phyloP scores from a whole-genome alignment of 2,329 filamentous ascomycete genomes.

The Epichloe brachyelytri region DNA sequence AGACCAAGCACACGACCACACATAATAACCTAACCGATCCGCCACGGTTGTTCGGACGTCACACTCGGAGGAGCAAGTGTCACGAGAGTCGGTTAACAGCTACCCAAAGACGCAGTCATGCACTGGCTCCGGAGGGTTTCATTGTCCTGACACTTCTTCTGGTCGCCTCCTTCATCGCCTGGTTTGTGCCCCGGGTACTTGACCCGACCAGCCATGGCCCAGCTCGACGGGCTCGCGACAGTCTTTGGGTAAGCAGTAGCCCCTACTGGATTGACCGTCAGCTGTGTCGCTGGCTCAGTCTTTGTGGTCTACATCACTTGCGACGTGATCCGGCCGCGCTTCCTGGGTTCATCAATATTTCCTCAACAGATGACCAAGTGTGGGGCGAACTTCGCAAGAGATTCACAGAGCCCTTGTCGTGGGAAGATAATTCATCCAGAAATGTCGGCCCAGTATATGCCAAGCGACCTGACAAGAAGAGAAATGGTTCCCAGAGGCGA shows the following conservation, averaged over 20 bases:
- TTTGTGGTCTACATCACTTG: constrained; percentile 70
- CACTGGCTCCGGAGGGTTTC: constrained; percentile 33
- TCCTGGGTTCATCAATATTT: constrained; percentile 4
- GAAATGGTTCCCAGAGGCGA: constrained; percentile 17
- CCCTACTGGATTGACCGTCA: constrained; percentile 64
- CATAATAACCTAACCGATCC: not conserved
- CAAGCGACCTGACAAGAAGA: constrained; percentile 15
- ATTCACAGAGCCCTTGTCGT: constrained; percentile 3
- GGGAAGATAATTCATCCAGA: constrained; percentile 8
- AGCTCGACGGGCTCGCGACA: constrained; percentile 49
- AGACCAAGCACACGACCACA: not conserved
- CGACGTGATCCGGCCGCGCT: constrained; percentile 42
- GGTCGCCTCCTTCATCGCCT: constrained; percentile 34
- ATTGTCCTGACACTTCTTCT: constrained; percentile 27
- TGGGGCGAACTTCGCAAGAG: constrained; percentile 22
- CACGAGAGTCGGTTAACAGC: not conserved
- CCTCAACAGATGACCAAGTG: constrained; percentile 14
- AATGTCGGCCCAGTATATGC: not conserved
- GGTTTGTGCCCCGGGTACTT: constrained; percentile 39
- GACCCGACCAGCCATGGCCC: constrained; percentile 51
- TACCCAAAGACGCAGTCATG: constrained; percentile 20
- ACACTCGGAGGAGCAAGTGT: not conserved
- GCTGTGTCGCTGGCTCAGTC: constrained; percentile 62
- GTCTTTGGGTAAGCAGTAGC: constrained; percentile 56
- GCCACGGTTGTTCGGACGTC: not conserved